Base-by-base conservation (phyloP, 2,329 filamentous ascomycete species). In the Pyricularia pennisetigena region DNA sequence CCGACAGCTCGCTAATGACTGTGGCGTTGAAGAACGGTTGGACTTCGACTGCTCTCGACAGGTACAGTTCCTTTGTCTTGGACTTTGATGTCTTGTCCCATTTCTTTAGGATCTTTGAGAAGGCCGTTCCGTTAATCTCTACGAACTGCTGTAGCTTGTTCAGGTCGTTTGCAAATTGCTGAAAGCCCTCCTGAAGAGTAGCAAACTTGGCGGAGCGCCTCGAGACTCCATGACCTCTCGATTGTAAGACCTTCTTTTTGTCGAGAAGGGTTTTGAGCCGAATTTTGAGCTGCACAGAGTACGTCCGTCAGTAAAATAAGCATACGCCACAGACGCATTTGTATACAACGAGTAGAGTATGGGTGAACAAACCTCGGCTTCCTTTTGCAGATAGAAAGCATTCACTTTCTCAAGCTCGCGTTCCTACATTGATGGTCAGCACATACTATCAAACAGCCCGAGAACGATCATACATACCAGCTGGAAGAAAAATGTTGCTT, bases 21-120 rank as follows among this genome's bases (percentile, higher is more conserved):
- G 96, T 92, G 64, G 94, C 90, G 78, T 99, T 98, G 85, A 98
- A 99, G 78, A 96, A 98, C 7, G 95, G 95, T 75, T 98, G 95
- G 8, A 98, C 94, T 78, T 99, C 95, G 71, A 99, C 94, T 9
- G 95, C 95, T 70, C 95, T 87, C 10, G 96, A 96, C 49, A 99
- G 88, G 76, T 98, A 99, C 59, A 98, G 86, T 80, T 98, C 95
- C 79, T 99, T 99, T 69, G 95, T 97, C 78, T 94, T 94, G 67
- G 94, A 98, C 85, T 98, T 99, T 73, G 94, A 97, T 1, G 94
- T 97, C 86, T 99, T 99, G 81, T 99, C 95, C 95, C 95, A 99
- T 86, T 99, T 99, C 81, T 99, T 99, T 71, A 99, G 82, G 69
- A 99, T 99, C 79, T 99, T 99, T 30, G 94, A 97, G 78, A 98